A percentile compares a stretch with the other conserved stretches of the same genome.
phyloP scores from a whole-genome alignment of 2,329 filamentous ascomycete species.

The Fusarium annulatum region DNA sequence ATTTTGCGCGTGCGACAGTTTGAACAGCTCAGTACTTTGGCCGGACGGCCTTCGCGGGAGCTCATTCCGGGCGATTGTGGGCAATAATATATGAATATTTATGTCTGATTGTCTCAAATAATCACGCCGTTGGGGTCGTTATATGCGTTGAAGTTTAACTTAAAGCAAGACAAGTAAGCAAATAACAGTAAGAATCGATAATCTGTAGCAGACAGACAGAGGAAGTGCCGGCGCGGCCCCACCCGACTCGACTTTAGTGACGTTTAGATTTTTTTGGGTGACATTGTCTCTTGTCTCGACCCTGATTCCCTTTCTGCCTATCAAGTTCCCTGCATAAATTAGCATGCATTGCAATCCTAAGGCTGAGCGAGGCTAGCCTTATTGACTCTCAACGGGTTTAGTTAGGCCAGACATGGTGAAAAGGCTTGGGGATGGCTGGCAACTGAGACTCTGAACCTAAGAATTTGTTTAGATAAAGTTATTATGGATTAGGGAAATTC shows the following conservation, averaged over 20 bases:
- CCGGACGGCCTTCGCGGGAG: conserved; percentile 22
- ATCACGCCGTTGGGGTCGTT: conserved; percentile 2
- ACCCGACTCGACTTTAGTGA: conserved; percentile 21
- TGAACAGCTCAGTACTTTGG: conserved; percentile 63
- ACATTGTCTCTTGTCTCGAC: not conserved
- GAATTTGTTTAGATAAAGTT: not conserved
- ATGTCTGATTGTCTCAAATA: not conserved
- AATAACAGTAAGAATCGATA: not conserved
- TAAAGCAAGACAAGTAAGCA: not conserved
- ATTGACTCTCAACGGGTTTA: not conserved
- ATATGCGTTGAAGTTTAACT: conserved; percentile 25
- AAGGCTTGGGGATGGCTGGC: not conserved
- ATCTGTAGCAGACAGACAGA: not conserved
- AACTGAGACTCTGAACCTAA: not conserved
- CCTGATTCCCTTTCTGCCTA: not conserved
- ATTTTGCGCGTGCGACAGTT: conserved; percentile 73
- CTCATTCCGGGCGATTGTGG: conserved; percentile 32
- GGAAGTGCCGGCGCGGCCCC: conserved; percentile 25
- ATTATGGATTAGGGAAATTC: not conserved
- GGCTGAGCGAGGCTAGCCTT: conserved; percentile 11
- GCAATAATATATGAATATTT: not conserved
- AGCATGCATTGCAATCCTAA: conserved; percentile 1
- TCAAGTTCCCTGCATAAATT: not conserved
- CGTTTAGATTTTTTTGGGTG: conserved; percentile 30
- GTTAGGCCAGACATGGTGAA: not conserved